Base-by-base conservation (phyloP, 1,284 basidiomycete genomes). In the Malassezia furfur region DNA sequence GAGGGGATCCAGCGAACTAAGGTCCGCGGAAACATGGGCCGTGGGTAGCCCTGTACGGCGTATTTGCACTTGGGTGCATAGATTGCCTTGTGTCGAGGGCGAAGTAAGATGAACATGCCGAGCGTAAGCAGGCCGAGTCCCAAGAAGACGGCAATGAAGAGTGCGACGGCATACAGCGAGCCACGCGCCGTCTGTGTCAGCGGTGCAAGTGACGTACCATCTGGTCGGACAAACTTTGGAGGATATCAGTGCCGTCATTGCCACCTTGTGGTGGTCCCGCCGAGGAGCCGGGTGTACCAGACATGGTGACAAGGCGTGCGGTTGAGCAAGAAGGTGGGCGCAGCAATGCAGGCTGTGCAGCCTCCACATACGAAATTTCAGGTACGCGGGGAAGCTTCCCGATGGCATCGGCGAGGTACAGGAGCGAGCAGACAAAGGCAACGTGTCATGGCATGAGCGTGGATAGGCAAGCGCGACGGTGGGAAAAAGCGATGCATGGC, bases 31-130 rank as follows among this genome's bases (percentile, higher is more conserved):
- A 47, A 47, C 3, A 10, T 7, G 12, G 88, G 88, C 12, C 87
- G 87, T 30, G 81, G 79, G 74, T 88, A 89, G 75, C 84, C 78
- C 53, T 85, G 88, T 58, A 83, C 81, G 65, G 89, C 86, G 72
- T 91, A 91, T 75, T 91, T 91, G 72, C 68, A 68, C 77, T 77
- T 90, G 87, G 63, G 88, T 83, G 76, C 86, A 75, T 96, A 96
- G 52, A 88, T 82, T 25, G 56, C 49, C 47, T 57, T 67, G 61
- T 72, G 68, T 53, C 66, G 68, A 46, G 68, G 64, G 19, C 72
- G 60, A 8, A 71, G 57, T 14, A 72, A 52, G 47, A 68, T 56
- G 54, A 74, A 74, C 10, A 57, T 52, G 41, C 63, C 35, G 11
- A 74, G 17, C n/a, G 68, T 72, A 19, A 63, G 44, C 28, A 65